Evolutionary conservation across 352 stramenopile species (phyloP), one percentile per base, ranked within the genome.

Genomic region (Aphanomyces euteiches): DNA sequence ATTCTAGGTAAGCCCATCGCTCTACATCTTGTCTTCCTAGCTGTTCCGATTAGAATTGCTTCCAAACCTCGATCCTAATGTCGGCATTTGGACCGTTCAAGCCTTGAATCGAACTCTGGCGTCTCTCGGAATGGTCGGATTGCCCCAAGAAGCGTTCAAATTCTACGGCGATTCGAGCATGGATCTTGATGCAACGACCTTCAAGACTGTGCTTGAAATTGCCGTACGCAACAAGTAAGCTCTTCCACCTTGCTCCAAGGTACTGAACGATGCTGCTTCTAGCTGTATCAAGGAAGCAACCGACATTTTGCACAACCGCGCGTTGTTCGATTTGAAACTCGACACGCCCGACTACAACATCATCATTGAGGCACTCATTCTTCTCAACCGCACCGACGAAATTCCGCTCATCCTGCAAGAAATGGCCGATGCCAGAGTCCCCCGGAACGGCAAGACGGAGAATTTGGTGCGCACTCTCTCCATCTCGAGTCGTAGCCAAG

Each of bases 101-200:
- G 79, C 82, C 50, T 83, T 92, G 69, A 80, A 92, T 69, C 85
- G 83, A 19, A 79, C 90, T 34, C 88, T 92, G 56, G 58, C 88
- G 45, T 83, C 74, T 19, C 81, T 92, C 66, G 85, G 85, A 4
- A 79, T 88, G 15, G 78, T 79, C n/a, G 66, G 78, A n/a, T 72
- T 89, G 67, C 83, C 85, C 34, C 70, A 80, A 8, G 78, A 83
- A 60, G 70, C 85, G 7, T 92, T 92, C 61, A 82, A 90, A 47
- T 90, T 92, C 58, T 92, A 92, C 75, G 79, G 80, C 50, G 86
- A 89, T 69, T 92, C 85, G 47, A 89, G 79, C 70, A 90, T 90
- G 80, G 89, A 88, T 66, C 76, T 92, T 47, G 88, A 79, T 68
- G 79, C 82, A 28, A 79, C 80, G 36, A 92, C 85, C 60, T 75